These are phyloP conservation scores for Dimargaris verticillata DNA, from an alignment of 192 early-diverging fungal genomes.

Conservation along the genomic window DNA sequence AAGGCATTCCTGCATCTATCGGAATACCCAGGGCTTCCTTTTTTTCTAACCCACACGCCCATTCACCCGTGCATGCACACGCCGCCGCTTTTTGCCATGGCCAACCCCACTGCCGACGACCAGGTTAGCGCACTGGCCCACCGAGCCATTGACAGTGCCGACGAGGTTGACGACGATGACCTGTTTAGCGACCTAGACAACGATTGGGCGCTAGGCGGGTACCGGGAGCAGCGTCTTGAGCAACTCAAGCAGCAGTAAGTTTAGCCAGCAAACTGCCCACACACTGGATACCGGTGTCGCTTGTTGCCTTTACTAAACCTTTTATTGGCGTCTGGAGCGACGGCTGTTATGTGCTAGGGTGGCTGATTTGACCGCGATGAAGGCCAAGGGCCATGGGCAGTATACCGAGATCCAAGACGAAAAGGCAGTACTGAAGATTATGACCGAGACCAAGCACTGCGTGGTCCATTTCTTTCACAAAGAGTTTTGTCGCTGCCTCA, in stretches of 20 bases:
- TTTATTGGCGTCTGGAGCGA: neutral
- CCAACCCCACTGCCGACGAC: conserved; percentile 1
- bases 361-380: conserved; percentile 37
- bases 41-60: too few species aligned
- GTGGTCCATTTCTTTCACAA: conserved; percentile 84
- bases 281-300: neutral
- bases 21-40: too few species aligned
- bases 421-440: conserved; percentile 67
- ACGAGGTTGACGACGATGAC: conserved; percentile 58
- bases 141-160: conserved; percentile 17
- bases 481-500: conserved; percentile 84
- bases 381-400: conserved; percentile 50
- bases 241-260: conserved; percentile 73
- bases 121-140: neutral
- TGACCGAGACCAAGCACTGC: conserved; percentile 48
- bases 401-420: conserved; percentile 61
- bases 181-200: conserved; percentile 74
- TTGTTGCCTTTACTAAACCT: neutral
- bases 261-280: neutral
- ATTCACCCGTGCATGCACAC: neutral
- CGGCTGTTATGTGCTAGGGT: conserved; percentile 25
- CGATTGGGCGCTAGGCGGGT: conserved; percentile 47
- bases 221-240: conserved; percentile 72
- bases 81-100: neutral
- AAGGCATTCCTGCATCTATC: too few species aligned